These are phyloP conservation scores for Quercus engelmannii DNA, from an alignment of 306 rosid genomes.

Conservation along the genomic window DNA sequence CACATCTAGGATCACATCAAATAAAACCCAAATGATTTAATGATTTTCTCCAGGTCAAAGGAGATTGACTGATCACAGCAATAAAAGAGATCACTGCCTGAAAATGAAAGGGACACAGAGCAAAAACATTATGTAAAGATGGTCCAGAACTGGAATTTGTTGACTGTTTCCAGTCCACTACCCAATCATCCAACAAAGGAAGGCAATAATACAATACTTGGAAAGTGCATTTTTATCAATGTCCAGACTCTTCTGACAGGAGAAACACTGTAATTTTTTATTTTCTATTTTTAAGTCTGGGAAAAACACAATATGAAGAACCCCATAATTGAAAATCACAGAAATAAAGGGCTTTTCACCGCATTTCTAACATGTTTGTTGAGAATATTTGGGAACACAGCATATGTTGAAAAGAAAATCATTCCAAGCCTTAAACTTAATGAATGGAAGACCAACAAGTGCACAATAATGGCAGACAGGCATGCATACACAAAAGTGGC, in stretches of 20 bases:
- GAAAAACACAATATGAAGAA: too few species aligned
- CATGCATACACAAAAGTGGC: neutral
- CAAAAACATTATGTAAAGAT: neutral
- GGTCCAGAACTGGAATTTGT: conserved; percentile 12
- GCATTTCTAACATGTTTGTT: too few species aligned
- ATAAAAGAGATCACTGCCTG: neutral
- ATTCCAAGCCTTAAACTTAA: too few species aligned
- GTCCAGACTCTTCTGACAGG: neutral
- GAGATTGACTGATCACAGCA: neutral
- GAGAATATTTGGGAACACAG: neutral
- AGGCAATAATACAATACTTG: neutral
- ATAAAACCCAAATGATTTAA: conserved; percentile 14
- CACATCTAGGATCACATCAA: neutral
- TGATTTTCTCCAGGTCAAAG: conserved; percentile 1
- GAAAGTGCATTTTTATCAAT: neutral
- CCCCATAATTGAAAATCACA: too few species aligned
- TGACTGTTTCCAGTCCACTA: conserved; percentile 1
- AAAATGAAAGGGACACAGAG: neutral
- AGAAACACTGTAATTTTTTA: too few species aligned
- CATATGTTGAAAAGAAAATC: neutral
- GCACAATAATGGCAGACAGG: neutral
- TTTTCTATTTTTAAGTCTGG: too few species aligned
- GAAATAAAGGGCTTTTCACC: too few species aligned
- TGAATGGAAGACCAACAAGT: neutral
- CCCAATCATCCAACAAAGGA: conserved; percentile 5